A percentile compares a stretch with the other conserved stretches of the same genome.
Evolutionary conservation across 805 yeast genomes (phyloP).

Genomic region (Teunomyces cretensis): DNA sequence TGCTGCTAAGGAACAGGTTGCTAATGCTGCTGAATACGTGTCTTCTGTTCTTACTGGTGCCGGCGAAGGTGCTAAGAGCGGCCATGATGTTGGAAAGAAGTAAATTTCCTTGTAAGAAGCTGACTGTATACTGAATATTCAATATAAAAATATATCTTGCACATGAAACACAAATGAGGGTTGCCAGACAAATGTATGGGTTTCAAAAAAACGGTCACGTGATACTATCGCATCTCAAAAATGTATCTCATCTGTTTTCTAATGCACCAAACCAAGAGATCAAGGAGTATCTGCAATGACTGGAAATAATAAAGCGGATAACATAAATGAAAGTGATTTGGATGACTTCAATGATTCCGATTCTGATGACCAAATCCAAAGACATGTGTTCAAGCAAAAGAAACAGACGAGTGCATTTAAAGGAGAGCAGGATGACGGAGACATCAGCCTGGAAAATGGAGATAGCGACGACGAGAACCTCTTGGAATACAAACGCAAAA

Average conservation of each 20-base stretch:
- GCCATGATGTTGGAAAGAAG: constrained; percentile 25
- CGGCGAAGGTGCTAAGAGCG: constrained; percentile 49
- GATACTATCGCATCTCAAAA: too few relatives aligned
- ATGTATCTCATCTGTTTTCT: too few relatives aligned
- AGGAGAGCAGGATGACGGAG: constrained; percentile 12
- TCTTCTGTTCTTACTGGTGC: constrained; percentile 57
- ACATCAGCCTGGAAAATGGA: constrained; percentile 11
- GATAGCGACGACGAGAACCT: constrained; percentile 14
- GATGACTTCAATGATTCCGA: constrained; percentile 10
- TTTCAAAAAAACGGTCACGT: too few relatives aligned
- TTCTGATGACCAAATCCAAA: constrained; percentile 5
- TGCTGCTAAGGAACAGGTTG: constrained; percentile 54
- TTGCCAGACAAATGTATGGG: too few relatives aligned
- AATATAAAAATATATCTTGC: neutral
- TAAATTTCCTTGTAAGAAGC: constrained; percentile 4
- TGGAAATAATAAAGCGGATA: neutral
- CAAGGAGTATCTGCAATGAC: neutral
- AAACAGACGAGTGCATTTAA: neutral
- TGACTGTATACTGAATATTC: neutral
- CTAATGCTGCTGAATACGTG: constrained; percentile 57
- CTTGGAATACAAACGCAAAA: constrained; percentile 5
- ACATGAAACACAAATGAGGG: too few relatives aligned
- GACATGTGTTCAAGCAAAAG: constrained; percentile 3
- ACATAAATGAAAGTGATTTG: neutral
- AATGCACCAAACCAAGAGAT: too few relatives aligned